These are phyloP conservation scores for Clonostachys rosea DNA, from an alignment of 2,329 filamentous ascomycete species.

Conservation along the genomic window DNA sequence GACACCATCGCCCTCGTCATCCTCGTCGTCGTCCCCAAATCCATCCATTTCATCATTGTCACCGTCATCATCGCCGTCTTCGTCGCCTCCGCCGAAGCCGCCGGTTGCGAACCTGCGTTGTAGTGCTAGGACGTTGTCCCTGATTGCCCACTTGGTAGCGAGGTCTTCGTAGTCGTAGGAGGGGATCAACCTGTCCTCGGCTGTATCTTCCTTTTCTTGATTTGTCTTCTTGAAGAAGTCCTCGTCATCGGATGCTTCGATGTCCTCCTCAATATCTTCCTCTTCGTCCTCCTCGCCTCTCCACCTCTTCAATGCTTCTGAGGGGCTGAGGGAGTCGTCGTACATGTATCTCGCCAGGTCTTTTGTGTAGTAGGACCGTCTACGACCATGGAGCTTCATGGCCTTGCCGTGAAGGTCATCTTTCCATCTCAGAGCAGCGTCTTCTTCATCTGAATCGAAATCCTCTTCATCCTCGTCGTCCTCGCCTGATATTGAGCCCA, in stretches of 20 bases:
- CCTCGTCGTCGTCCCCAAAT: conserved; percentile 47
- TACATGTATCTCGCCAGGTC: conserved; percentile 90
- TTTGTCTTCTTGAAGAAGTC: conserved; percentile 63
- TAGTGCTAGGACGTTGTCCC: conserved; percentile 71
- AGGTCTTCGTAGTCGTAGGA: conserved; percentile 75
- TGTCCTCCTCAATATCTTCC: conserved; percentile 55
- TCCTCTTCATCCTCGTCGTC: conserved; percentile 42
- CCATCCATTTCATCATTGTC: conserved; percentile 47
- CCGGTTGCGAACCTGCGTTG: conserved; percentile 69
- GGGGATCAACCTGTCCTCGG: conserved; percentile 79
- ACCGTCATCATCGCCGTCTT: conserved; percentile 37
- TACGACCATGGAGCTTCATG: conserved; percentile 63
- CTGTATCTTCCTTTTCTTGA: conserved; percentile 61
- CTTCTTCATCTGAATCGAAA: conserved; percentile 58
- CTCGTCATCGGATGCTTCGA: conserved; percentile 53
- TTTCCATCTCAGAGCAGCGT: conserved; percentile 79
- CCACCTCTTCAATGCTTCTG: conserved; percentile 77
- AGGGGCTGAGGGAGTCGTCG: conserved; percentile 70
- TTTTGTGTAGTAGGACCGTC: conserved; percentile 68
- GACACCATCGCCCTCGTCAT: conserved; percentile 46
- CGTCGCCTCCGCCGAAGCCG: conserved; percentile 16
- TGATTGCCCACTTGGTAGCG: conserved; percentile 79
- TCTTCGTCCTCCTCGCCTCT: conserved; percentile 57
- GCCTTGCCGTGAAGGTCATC: conserved; percentile 77
- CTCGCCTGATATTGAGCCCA: conserved; percentile 72